Percentiles rank a stretch among this genome's conserved stretches.
Evolutionary conservation across 2,329 filamentous ascomycete genomes (phyloP).

Genomic region (Fusarium veterinarium): DNA sequence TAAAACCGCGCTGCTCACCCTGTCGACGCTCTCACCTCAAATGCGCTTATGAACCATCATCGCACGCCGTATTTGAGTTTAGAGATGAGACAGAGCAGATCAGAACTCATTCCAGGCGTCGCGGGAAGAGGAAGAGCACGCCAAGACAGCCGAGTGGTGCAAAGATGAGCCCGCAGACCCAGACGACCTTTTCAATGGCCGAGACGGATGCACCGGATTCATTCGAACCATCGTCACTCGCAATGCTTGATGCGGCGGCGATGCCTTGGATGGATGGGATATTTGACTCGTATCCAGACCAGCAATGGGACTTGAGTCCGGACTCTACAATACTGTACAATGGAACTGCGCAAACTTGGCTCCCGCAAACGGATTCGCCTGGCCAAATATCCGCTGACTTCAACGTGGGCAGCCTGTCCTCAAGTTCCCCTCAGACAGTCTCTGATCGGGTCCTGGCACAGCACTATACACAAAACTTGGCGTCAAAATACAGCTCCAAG

Average conservation of each 20-base stretch:
- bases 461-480: neutral
- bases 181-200: fast-evolving
- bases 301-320: neutral
- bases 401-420: neutral
- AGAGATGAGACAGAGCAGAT: neutral
- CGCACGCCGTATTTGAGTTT: neutral
- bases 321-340: neutral
- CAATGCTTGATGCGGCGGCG: neutral
- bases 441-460: neutral
- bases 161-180: neutral
- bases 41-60: neutral
- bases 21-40: neutral
- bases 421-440: neutral
- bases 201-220: fast-evolving
- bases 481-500: neutral
- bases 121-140: fast-evolving
- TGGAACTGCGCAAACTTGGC: neutral
- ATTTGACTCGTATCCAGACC: neutral
- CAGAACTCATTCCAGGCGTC: neutral
- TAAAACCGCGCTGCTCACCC: fast-evolving
- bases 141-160: fast-evolving
- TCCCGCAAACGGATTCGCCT: neutral
- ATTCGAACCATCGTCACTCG: neutral
- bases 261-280: neutral
- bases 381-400: neutral